A percentile compares a stretch with the other conserved stretches of the same genome.
Conservation (phyloP, 495 filamentous ascomycete genomes). For the Hypoxylon intermedium region DNA sequence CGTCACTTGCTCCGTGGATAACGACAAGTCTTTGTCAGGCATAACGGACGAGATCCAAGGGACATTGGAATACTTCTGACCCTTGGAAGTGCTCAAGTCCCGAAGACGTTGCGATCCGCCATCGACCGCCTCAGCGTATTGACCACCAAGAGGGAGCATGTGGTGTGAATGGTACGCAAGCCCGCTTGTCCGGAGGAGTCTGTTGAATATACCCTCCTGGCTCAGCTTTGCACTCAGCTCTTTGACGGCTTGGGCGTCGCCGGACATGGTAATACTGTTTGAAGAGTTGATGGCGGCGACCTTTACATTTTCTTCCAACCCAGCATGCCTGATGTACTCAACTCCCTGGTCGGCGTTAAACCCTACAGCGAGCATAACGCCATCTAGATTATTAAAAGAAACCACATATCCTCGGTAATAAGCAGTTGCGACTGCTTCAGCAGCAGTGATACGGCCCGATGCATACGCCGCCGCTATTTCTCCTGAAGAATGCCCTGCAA, state of each 20-base stretch:
- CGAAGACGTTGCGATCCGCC: too few relatives aligned
- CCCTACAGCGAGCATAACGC: conserved; percentile 62
- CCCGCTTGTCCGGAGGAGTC: conserved; percentile 52
- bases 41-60: conserved; percentile 26
- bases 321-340: conserved; percentile 42
- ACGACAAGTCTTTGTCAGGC: not conserved
- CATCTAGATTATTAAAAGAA: conserved; percentile 38
- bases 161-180: conserved; percentile 61
- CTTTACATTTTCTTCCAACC: conserved; percentile 35
- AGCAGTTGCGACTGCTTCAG: conserved; percentile 55
- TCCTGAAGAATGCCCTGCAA: conserved; percentile 65
- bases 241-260: conserved; percentile 44
- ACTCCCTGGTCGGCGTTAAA: conserved; percentile 44
- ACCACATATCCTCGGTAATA: conserved; percentile 57
- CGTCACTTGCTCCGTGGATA: too few relatives aligned
- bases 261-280: conserved; percentile 53
- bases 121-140: conserved; percentile 41
- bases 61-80: not conserved
- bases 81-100: too few relatives aligned
- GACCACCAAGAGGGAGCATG: conserved; percentile 52
- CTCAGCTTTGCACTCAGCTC: conserved; percentile 46
- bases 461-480: conserved; percentile 61
- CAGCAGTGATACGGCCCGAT: conserved; percentile 41
- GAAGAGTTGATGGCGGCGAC: conserved; percentile 56
- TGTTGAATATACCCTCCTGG: conserved; percentile 47